phyloP scores from a whole-genome alignment of 1,139 yeast genomes.

The Yamadazyma sp. region DNA sequence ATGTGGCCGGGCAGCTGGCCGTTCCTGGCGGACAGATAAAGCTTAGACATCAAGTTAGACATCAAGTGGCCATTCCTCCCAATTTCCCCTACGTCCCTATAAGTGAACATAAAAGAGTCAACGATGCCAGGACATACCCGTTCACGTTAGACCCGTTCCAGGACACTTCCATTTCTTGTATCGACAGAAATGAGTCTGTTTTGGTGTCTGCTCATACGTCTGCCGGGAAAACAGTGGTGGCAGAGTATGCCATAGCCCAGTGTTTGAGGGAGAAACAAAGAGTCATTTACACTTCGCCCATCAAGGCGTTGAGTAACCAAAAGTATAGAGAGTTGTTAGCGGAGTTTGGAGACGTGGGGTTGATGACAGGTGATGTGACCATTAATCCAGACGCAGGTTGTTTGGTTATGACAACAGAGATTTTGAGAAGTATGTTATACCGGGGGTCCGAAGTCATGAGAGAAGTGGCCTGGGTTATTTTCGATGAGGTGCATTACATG shows the following conservation, averaged over 20 bases:
- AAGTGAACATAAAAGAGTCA: conserved; percentile 71
- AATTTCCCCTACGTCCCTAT: conserved; percentile 86
- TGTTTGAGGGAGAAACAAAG: conserved; percentile 87
- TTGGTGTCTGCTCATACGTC: conserved; percentile 98
- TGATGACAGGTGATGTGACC: conserved; percentile 97
- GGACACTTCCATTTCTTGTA: conserved; percentile 91
- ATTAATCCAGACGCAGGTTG: conserved; percentile 97
- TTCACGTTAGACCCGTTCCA: conserved; percentile 94
- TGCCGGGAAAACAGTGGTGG: conserved; percentile 98
- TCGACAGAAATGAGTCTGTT: conserved; percentile 93
- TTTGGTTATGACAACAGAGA: conserved; percentile 97
- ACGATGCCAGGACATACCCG: conserved; percentile 87
- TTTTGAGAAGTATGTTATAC: conserved; percentile 86
- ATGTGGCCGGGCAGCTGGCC: conserved; percentile 21
- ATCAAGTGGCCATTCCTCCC: conserved; percentile 96
- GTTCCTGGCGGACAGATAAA: conserved; percentile 57
- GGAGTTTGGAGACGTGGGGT: conserved; percentile 93
- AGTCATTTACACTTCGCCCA: conserved; percentile 96
- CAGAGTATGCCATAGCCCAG: conserved; percentile 97
- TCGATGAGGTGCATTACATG: conserved; percentile 96
- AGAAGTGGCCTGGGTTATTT: conserved; percentile 95
- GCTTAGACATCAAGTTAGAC: conserved; percentile 90
- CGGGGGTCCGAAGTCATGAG: conserved; percentile 94
- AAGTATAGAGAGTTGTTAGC: conserved; percentile 91
- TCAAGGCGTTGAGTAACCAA: conserved; percentile 94